A percentile compares a stretch with the other conserved stretches of the same genome.
These are phyloP conservation scores for Ceratobasidium sp. DNA, from an alignment of 1,284 basidiomycete genomes.

Conservation along the genomic window DNA sequence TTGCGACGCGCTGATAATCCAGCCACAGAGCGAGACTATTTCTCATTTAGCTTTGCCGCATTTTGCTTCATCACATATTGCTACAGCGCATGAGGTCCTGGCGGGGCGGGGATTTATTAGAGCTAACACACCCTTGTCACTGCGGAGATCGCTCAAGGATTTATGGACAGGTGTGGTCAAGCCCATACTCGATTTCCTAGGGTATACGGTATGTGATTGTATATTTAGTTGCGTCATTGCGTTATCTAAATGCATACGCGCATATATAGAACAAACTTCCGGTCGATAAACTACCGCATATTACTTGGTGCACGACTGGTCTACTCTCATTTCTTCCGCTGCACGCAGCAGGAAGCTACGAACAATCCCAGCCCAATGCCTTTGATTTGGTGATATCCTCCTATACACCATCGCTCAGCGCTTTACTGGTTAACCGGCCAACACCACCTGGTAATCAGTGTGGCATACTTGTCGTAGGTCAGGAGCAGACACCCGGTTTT, in stretches of 20 bases:
- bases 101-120: background rate
- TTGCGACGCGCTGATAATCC: background rate
- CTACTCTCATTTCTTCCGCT: slow-evolving; percentile 11
- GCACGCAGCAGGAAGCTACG: slow-evolving; percentile 12
- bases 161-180: slow-evolving; percentile 1
- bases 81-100: background rate
- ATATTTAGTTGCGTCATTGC: background rate
- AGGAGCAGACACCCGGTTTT: slow-evolving; percentile 14
- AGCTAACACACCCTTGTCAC: too few relatives aligned
- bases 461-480: slow-evolving; percentile 29
- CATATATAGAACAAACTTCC: too few relatives aligned
- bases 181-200: slow-evolving; percentile 1
- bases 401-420: slow-evolving; percentile 2
- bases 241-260: background rate
- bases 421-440: background rate
- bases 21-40: background rate
- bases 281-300: background rate
- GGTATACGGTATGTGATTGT: background rate
- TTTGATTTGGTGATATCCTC: slow-evolving; percentile 15
- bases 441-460: background rate
- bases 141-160: too few relatives aligned
- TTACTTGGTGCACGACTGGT: slow-evolving; percentile 21
- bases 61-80: background rate
- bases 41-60: background rate
- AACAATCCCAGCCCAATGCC: background rate